These are phyloP conservation scores for Bothriochloa decipiens DNA, from an alignment of 176 grass and related monocot genomes.

Conservation along the genomic window DNA sequence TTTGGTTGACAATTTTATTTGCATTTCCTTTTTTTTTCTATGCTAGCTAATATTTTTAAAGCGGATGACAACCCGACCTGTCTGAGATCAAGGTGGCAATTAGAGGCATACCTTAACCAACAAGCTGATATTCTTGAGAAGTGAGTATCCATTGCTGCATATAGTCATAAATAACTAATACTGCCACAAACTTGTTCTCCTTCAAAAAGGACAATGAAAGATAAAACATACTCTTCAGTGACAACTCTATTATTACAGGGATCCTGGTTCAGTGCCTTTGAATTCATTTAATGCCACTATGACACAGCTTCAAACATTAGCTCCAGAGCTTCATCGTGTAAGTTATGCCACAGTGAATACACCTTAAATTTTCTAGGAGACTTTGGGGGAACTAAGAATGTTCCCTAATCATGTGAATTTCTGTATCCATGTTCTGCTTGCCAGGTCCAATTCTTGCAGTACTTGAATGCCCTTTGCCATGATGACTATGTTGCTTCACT, in stretches of 20 bases:
- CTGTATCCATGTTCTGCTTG: conserved; percentile 35
- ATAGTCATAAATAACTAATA: conserved; percentile 14
- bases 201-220: conserved; percentile 28
- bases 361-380: conserved; percentile 29
- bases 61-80: conserved; percentile 61
- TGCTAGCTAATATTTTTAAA: conserved; percentile 68
- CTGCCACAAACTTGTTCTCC: conserved; percentile 17
- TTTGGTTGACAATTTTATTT: conserved; percentile 21
- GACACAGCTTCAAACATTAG: conserved; percentile 77
- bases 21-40: conserved; percentile 38
- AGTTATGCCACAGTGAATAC: conserved; percentile 49
- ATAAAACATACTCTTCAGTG: conserved; percentile 29
- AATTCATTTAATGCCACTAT: conserved; percentile 88
- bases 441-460: conserved; percentile 92
- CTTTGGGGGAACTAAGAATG: conserved; percentile 3
- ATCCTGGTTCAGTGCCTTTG: conserved; percentile 75
- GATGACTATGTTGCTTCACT: conserved; percentile 82
- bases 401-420: conserved; percentile 11
- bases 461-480: conserved; percentile 85
- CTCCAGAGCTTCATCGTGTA: conserved; percentile 90
- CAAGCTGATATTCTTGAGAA: conserved; percentile 96
- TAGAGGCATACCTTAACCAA: conserved; percentile 92
- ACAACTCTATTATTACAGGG: conserved; percentile 50
- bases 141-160: conserved; percentile 49
- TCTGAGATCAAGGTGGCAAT: conserved; percentile 90